phyloP scores from a whole-genome alignment of 2,329 filamentous ascomycete species.

The Hypoxylon sp. region DNA sequence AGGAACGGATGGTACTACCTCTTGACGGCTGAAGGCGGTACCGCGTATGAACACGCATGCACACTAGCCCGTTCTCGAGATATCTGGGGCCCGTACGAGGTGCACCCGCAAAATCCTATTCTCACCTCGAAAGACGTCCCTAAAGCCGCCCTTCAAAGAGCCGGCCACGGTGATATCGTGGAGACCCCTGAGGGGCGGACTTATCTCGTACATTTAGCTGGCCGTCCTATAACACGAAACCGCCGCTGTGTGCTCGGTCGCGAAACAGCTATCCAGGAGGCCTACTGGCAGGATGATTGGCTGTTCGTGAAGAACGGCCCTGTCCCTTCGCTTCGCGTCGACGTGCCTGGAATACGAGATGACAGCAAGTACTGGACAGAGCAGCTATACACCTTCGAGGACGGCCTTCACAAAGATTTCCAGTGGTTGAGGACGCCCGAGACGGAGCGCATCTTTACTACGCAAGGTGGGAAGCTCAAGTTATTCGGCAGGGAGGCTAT shows the following conservation, averaged over 20 bases:
- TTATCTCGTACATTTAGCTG: constrained; percentile 65
- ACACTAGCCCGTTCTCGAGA: constrained; percentile 66
- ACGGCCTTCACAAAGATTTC: constrained; percentile 63
- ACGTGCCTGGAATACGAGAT: constrained; percentile 61
- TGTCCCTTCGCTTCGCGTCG: constrained; percentile 64
- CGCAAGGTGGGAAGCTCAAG: constrained; percentile 56
- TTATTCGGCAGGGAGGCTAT: constrained; percentile 64
- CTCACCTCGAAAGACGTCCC: constrained; percentile 65
- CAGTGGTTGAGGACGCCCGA: constrained; percentile 70
- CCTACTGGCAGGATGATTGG: constrained; percentile 72
- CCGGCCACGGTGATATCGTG: constrained; percentile 66
- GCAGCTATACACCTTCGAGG: constrained; percentile 60
- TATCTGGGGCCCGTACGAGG: constrained; percentile 72
- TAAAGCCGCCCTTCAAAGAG: constrained; percentile 62
- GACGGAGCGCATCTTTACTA: constrained; percentile 63
- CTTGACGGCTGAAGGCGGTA: constrained; percentile 70
- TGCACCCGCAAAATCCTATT: constrained; percentile 68
- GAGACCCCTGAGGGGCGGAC: constrained; percentile 65
- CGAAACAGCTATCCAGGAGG: constrained; percentile 69
- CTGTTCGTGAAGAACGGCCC: constrained; percentile 70
- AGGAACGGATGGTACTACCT: constrained; percentile 70
- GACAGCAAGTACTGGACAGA: constrained; percentile 64
- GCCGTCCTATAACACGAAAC: constrained; percentile 63
- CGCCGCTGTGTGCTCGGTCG: constrained; percentile 66
- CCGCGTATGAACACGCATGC: constrained; percentile 70